Evolutionary conservation across 306 rosid species (phyloP), one percentile per base, ranked within the genome.

Genomic region (Malus sylvestris): DNA sequence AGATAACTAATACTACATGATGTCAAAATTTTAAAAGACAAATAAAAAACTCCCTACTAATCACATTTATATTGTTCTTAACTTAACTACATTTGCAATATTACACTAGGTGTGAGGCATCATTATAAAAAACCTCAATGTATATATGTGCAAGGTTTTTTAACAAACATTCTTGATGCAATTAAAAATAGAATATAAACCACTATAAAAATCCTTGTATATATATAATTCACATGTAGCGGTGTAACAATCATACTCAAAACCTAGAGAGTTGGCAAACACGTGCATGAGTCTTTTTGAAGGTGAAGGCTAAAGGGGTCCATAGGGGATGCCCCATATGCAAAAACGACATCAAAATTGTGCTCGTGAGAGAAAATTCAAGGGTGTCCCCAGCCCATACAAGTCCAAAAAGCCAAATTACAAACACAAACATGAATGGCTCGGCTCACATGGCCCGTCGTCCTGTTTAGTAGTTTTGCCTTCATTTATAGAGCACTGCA

Each of bases 281-380:
- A 90, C 85, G 92, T 92, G 96, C 83, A 85, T 86, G 89, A 91
- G 86, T 80, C 81, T 78, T 71, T 27, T 33, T 4, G 57, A 51
- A 33, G 76, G 78, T 73, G 53, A 40, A 27, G 80, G 9, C 42
- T 7, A 7, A 35, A 33, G 8, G 40, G 40, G 77, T 89, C 91
- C 77, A 71, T 22, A 8, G 20, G 20, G 79, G 33, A 16, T 6
- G 16, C 58, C 78, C 74, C 70, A 71, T 65, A 14, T 49, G 49
- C 32, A 55, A 69, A 79, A 68, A 85, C 83, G 88, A 88, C 97
- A 79, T 86, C 74, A 9, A 9, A 76, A 51, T 80, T 78, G 70
- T 72, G 55, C 78, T 72, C 76, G 76, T 61, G 76, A 76, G 68
- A 33, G 62, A 74, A 40, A 78, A 61, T 79, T 74, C 58, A 78